Evolutionary conservation across 2,329 filamentous ascomycete species (phyloP), one percentile per base, ranked within the genome.

Genomic region (Furcasterigmium furcatum): DNA sequence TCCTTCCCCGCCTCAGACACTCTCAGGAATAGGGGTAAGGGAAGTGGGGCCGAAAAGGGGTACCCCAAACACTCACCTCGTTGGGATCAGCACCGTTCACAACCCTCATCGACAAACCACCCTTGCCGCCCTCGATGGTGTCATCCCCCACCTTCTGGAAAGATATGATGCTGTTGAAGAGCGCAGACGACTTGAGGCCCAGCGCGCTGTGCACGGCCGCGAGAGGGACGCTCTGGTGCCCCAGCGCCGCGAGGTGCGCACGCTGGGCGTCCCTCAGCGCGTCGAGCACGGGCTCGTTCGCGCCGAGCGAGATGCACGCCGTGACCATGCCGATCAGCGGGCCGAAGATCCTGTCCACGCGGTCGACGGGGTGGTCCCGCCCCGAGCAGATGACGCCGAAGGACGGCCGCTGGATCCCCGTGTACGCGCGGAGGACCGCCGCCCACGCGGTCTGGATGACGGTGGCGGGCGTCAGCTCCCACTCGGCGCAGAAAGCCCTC

Each of bases 101-200:
- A 38, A 38, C 19, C 19, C 19, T 38, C 34, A 38, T 38, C 34
- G 12, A 19, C 34, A 38, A 38, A 38, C 34, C 34, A 38, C 13
- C n/a, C 34, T 38, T 19, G 19, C 19, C 19, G 13, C 16, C 34
- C 16, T 38, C 34, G 9, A 19, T 19, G 16, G 19, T 19, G 19
- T 38, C 16, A 38, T 19, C 19, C 16, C 19, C 34, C 9, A 10
- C 19, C 25, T 29, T 29, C 25, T 39, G 38, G 43, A 45, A 47
- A 1, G 50, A 46, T 16, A 52, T 36, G 10, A 51, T 49, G 13
- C 45, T 52, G 44, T 51, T 52, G 48, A 52, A 52, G 0, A 52
- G 42, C 21, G 39, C 45, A 9, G 24, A 40, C 3, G 46, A 40
- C 6, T 43, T 44, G 8, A 34, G 35, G 1, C 41, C 46, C 7